Conservation (phyloP, 805 yeast species). For the Metschnikowia noctiluminum region DNA sequence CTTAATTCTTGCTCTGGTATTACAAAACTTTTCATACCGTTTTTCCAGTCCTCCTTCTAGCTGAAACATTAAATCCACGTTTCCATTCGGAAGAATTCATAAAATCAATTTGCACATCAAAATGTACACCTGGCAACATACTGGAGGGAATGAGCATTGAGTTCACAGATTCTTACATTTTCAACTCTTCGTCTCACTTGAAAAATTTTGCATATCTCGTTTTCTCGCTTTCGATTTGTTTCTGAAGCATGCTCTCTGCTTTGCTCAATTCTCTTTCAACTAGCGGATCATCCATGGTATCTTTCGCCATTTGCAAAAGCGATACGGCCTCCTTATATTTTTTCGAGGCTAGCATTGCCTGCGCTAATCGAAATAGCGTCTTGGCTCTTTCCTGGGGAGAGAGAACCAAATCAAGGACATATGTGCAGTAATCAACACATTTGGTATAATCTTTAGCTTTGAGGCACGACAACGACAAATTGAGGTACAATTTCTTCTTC, state of each 20-base stretch:
- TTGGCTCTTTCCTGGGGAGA: conserved; percentile 49
- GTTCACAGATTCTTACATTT: not conserved
- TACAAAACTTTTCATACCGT: too few species aligned
- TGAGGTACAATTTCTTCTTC: conserved; percentile 53
- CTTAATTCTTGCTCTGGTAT: too few species aligned
- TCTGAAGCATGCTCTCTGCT: conserved; percentile 39
- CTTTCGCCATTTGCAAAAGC: conserved; percentile 44
- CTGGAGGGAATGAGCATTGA: too few species aligned
- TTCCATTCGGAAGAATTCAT: too few species aligned
- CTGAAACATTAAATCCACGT: too few species aligned
- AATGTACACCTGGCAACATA: too few species aligned
- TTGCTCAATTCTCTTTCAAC: conserved; percentile 43
- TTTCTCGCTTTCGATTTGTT: conserved; percentile 47
- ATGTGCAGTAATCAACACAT: conserved; percentile 53
- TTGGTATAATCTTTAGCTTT: conserved; percentile 48
- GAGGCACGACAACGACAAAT: conserved; percentile 54
- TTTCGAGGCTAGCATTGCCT: conserved; percentile 39
- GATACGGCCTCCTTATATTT: conserved; percentile 48
- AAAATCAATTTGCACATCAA: too few species aligned
- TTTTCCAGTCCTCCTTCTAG: too few species aligned
- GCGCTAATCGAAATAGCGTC: conserved; percentile 55
- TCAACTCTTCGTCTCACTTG: conserved; percentile 14
- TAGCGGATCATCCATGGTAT: conserved; percentile 43
- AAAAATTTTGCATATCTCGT: conserved; percentile 65
- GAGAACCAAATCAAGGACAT: conserved; percentile 49